Conservation (phyloP, 2,329 filamentous ascomycete species). For the Macrophomina phaseolina region DNA sequence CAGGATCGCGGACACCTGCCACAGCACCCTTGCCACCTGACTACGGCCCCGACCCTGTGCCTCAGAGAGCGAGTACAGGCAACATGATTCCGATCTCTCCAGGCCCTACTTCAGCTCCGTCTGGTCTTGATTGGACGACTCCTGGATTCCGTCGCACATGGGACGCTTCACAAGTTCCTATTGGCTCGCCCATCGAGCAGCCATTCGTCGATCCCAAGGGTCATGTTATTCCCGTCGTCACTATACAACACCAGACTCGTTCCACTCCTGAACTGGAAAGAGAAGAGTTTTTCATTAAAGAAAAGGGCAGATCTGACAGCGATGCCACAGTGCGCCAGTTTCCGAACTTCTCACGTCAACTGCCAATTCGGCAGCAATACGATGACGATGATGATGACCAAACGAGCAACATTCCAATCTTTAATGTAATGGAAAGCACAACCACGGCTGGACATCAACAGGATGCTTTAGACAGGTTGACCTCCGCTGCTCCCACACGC, state of each 20-base stretch:
- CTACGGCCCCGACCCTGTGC: slow-evolving; percentile 59
- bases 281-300: slow-evolving; percentile 2
- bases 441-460: slow-evolving; percentile 13
- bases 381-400: slow-evolving; percentile 30
- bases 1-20: slow-evolving; percentile 43
- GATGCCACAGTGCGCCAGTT: slow-evolving; percentile 22
- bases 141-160: slow-evolving; percentile 48
- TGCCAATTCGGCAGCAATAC: slow-evolving; percentile 36
- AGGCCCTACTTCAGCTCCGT: slow-evolving; percentile 48
- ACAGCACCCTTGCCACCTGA: slow-evolving; percentile 48
- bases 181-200: slow-evolving; percentile 30
- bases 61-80: slow-evolving; percentile 51
- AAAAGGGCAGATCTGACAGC: slow-evolving; percentile 26
- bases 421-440: slow-evolving; percentile 25
- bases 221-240: slow-evolving; percentile 43
- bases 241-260: slow-evolving; percentile 21
- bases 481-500: not conserved
- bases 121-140: slow-evolving; percentile 40
- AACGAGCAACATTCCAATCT: slow-evolving; percentile 7
- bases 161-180: slow-evolving; percentile 40
- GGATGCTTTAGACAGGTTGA: slow-evolving; percentile 7
- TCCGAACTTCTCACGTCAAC: slow-evolving; percentile 44
- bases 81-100: slow-evolving; percentile 51
- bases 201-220: slow-evolving; percentile 46
- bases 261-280: slow-evolving; percentile 5